Evolutionary conservation across 306 rosid species (phyloP).

Genomic region (Fragaria ananassa): DNA sequence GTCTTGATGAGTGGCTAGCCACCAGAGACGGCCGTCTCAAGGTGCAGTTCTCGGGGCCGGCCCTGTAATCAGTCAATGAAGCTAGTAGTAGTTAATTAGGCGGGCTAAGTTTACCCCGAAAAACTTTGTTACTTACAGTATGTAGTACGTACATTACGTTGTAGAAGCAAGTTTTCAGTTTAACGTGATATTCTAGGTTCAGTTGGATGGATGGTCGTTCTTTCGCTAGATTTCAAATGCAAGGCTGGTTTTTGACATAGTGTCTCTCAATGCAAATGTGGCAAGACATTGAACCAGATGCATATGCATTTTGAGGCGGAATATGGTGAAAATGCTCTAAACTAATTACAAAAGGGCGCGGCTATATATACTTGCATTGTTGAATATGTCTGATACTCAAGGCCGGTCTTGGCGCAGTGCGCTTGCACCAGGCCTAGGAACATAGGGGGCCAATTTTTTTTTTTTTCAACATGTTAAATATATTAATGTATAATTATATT

Average conservation of each 20-base stretch:
- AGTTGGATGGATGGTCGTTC: not conserved
- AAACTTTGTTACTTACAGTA: not conserved
- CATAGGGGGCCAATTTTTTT: no score
- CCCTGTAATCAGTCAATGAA: not conserved
- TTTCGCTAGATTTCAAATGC: not conserved
- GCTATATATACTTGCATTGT: no score
- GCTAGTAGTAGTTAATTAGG: not conserved
- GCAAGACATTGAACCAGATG: not conserved
- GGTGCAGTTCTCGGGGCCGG: no score
- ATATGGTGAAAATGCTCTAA: not conserved
- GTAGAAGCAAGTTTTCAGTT: not conserved
- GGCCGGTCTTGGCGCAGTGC: no score
- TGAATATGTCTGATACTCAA: no score
- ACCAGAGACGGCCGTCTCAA: no score
- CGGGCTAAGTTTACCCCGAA: not conserved
- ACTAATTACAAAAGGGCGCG: no score
- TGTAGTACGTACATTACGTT: not conserved
- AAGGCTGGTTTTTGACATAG: no score
- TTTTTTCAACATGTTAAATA: no score
- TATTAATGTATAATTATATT: no score
- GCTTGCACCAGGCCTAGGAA: no score
- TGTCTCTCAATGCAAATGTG: not conserved
- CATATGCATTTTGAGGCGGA: not conserved
- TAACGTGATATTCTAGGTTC: not conserved
- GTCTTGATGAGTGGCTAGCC: no score